A percentile compares a stretch with the other conserved stretches of the same genome.
These are phyloP conservation scores for Aspergillus affinis DNA, from an alignment of 495 filamentous ascomycete species.

Conservation along the genomic window DNA sequence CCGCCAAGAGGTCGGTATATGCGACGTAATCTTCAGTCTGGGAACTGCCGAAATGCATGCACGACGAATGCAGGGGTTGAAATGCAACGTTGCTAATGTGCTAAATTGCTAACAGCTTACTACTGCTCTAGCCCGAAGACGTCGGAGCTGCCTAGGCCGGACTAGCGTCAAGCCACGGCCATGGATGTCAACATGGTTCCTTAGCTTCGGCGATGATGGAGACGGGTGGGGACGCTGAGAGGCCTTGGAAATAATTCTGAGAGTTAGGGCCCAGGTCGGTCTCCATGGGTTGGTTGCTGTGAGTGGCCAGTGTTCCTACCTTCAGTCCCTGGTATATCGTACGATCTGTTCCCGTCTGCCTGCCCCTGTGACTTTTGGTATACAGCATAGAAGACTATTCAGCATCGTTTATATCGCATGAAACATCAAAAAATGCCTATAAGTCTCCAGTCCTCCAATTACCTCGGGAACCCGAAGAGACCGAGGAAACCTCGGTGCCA, in stretches of 20 bases:
- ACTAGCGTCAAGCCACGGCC: not conserved
- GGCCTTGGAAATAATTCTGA: not conserved
- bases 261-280: not conserved
- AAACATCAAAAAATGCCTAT: too few relatives aligned
- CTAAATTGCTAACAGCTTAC: too few relatives aligned
- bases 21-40: not conserved
- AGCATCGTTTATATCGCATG: too few relatives aligned
- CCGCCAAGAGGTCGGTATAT: not conserved
- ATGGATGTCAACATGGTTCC: not conserved
- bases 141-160: not conserved
- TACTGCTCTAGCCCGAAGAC: too few relatives aligned
- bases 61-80: not conserved
- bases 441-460: too few relatives aligned
- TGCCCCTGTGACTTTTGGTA: too few relatives aligned
- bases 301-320: too few relatives aligned
- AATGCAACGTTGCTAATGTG: not conserved
- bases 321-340: too few relatives aligned
- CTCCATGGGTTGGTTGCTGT: not conserved
- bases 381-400: too few relatives aligned
- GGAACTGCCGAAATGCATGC: not conserved
- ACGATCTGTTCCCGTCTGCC: too few relatives aligned
- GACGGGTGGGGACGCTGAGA: not conserved
- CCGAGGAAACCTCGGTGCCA: too few relatives aligned
- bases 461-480: too few relatives aligned
- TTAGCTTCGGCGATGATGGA: not conserved